phyloP scores from a whole-genome alignment of 495 filamentous ascomycete genomes.

The Wilcoxina mikolae region DNA sequence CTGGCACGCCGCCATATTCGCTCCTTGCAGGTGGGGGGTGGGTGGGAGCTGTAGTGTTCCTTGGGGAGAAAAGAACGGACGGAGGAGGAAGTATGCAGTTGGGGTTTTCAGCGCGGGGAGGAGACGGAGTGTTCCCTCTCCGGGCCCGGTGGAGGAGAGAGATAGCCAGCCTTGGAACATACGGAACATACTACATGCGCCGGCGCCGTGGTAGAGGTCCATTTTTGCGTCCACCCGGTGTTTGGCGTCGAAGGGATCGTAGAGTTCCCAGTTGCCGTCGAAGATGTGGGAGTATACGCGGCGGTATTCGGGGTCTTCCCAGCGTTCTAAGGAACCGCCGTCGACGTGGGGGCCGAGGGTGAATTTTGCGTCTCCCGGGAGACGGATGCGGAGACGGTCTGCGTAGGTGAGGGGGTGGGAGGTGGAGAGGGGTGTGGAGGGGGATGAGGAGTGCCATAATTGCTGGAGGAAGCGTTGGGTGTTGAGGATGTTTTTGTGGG shows the following conservation, averaged over 20 bases:
- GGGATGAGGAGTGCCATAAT: constrained; percentile 53
- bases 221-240: constrained; percentile 51
- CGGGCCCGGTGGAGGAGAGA: constrained; percentile 55
- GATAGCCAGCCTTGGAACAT: constrained; percentile 83
- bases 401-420: constrained; percentile 56
- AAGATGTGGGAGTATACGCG: constrained; percentile 59
- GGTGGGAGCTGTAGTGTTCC: constrained; percentile 10
- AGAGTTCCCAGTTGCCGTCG: constrained; percentile 63
- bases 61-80: constrained; percentile 68
- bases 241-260: constrained; percentile 65
- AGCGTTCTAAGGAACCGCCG: constrained; percentile 70
- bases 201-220: constrained; percentile 69
- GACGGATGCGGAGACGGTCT: constrained; percentile 66
- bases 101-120: constrained; percentile 60
- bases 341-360: constrained; percentile 77
- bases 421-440: constrained; percentile 43
- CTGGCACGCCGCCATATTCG: constrained; percentile 59
- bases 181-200: constrained; percentile 69
- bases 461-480: constrained; percentile 59
- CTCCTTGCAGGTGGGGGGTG: constrained; percentile 52
- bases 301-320: constrained; percentile 68
- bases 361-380: constrained; percentile 62
- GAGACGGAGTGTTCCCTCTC: constrained; percentile 69
- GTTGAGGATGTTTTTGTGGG: constrained; percentile 53
- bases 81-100: constrained; percentile 67